These are phyloP conservation scores for Amanita exitialis DNA, from an alignment of 768 basidiomycete species.

Conservation along the genomic window DNA sequence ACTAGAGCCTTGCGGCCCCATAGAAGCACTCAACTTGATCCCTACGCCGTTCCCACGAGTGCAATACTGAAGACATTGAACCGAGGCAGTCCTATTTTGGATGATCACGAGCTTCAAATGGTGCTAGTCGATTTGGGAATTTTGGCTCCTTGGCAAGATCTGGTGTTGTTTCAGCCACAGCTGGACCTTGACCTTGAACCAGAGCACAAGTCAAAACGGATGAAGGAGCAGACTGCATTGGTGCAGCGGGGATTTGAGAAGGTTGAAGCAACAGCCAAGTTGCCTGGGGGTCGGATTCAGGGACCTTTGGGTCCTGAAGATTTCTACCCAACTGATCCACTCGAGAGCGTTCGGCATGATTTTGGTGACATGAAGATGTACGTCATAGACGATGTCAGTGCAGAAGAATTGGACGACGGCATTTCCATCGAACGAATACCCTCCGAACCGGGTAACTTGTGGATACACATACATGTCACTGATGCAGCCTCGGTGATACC, in stretches of 20 bases:
- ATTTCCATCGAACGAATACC: slow-evolving; percentile 70
- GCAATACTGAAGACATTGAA: slow-evolving; percentile 50
- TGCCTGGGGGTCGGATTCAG: background rate
- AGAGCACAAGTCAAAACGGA: slow-evolving; percentile 16
- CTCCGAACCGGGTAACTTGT: slow-evolving; percentile 45
- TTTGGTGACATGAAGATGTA: slow-evolving; percentile 76
- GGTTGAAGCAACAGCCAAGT: background rate
- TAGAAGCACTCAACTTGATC: slow-evolving; percentile 48
- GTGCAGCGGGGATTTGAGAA: slow-evolving; percentile 17
- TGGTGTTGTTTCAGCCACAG: slow-evolving; percentile 28
- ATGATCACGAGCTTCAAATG: slow-evolving; percentile 27
- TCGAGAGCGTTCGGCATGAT: slow-evolving; percentile 72
- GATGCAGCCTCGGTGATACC: slow-evolving; percentile 81
- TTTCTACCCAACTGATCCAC: slow-evolving; percentile 50
- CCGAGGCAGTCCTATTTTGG: slow-evolving; percentile 21
- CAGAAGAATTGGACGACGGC: slow-evolving; percentile 91
- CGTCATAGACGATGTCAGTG: slow-evolving; percentile 72
- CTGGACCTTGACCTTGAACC: slow-evolving; percentile 25
- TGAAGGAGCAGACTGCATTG: slow-evolving; percentile 16
- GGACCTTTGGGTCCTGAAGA: slow-evolving; percentile 49
- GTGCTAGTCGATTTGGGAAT: slow-evolving; percentile 66
- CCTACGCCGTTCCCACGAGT: slow-evolving; percentile 42
- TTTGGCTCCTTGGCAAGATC: slow-evolving; percentile 74
- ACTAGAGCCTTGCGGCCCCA: slow-evolving; percentile 37
- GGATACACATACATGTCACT: slow-evolving; percentile 90